Evolutionary conservation across 2,329 filamentous ascomycete genomes (phyloP).

Genomic region (Fusarium floridanum): DNA sequence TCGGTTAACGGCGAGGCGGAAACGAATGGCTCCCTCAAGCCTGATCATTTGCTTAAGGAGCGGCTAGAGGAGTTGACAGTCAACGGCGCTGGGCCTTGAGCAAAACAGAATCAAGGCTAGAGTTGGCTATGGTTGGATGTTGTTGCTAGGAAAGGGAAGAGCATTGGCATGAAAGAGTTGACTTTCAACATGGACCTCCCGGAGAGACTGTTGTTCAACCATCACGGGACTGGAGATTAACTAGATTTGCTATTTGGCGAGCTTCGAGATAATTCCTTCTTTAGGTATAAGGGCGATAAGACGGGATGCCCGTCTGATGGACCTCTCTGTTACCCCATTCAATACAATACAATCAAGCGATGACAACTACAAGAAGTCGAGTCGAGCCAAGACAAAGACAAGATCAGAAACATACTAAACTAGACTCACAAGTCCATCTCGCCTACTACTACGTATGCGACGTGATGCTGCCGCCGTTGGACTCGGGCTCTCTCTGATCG

Average conservation of each 20-base stretch:
- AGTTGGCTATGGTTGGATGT: background rate
- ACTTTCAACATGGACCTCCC: conserved; percentile 15
- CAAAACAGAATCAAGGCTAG: conserved; percentile 10
- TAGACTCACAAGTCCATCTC: background rate
- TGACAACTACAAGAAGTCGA: background rate
- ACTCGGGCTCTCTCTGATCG: conserved; percentile 5
- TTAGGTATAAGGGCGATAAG: background rate
- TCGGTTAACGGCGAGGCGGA: conserved; percentile 22
- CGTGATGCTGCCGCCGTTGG: conserved; percentile 22
- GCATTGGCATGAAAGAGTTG: conserved; percentile 13
- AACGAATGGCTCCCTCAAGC: conserved; percentile 33
- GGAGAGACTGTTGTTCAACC: conserved; percentile 20
- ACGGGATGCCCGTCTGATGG: background rate
- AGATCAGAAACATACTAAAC: background rate
- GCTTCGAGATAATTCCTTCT: conserved; percentile 6
- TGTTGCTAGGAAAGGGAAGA: conserved; percentile 7
- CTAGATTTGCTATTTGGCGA: background rate
- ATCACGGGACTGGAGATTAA: conserved; percentile 6
- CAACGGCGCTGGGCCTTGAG: conserved; percentile 35
- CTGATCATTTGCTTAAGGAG: conserved; percentile 31
- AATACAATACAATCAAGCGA: background rate
- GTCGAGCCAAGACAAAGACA: background rate
- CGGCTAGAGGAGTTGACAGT: conserved; percentile 40
- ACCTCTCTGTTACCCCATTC: background rate
- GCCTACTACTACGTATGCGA: conserved; percentile 10